Percentiles rank a stretch among this genome's conserved stretches.
Evolutionary conservation across 1,284 basidiomycete genomes (phyloP).

Genomic region (Trametes hirsuta): DNA sequence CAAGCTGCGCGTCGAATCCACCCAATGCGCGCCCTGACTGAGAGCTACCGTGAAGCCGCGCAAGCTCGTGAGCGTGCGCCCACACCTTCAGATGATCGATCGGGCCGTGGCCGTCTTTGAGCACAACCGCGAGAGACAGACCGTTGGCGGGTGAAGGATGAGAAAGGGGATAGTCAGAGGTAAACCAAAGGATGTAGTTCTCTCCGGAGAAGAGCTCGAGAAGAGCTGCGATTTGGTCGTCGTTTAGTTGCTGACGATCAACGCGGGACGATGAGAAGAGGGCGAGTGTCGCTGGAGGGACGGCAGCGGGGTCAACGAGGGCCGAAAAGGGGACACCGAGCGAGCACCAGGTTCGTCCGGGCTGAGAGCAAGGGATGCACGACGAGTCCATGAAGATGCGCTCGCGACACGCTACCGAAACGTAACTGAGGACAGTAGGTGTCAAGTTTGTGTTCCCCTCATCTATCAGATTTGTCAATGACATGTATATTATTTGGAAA

Average conservation of each 20-base stretch:
- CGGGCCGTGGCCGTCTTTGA: constrained; percentile 51
- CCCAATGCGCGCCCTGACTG: not conserved
- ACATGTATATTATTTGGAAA: not conserved
- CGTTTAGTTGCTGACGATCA: not conserved
- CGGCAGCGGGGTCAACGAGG: not conserved
- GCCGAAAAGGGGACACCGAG: constrained; percentile 21
- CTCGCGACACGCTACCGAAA: constrained; percentile 13
- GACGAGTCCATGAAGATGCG: constrained; percentile 23
- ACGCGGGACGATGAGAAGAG: not conserved
- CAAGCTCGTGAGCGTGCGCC: constrained; percentile 47
- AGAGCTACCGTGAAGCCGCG: constrained; percentile 10
- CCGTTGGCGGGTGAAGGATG: constrained; percentile 19
- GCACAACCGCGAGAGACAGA: constrained; percentile 41
- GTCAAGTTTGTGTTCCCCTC: constrained; percentile 1
- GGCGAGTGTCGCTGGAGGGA: not conserved
- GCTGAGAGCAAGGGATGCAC: constrained; percentile 1
- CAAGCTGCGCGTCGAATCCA: constrained; percentile 20
- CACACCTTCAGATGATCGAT: constrained; percentile 60
- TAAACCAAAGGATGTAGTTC: constrained; percentile 54
- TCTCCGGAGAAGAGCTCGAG: constrained; percentile 43
- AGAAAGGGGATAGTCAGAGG: constrained; percentile 23
- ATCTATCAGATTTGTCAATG: not conserved
- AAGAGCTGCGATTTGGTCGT: constrained; percentile 16
- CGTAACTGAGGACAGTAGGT: not conserved
- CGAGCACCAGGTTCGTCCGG: constrained; percentile 6